Conservation (phyloP, 768 basidiomycete species). For the Boletus reticulatus region DNA sequence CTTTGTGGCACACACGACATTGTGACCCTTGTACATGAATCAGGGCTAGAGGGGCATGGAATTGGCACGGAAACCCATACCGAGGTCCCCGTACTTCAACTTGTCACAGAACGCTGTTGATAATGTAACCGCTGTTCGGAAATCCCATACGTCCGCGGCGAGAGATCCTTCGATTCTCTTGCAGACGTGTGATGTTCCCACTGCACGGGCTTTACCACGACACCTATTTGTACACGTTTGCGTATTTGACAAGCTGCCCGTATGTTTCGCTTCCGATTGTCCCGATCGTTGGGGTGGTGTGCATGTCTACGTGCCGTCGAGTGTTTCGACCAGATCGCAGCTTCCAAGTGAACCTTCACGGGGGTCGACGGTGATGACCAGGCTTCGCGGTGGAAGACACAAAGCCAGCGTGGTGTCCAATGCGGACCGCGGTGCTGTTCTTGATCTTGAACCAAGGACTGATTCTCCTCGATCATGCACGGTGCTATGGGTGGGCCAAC, state of each 20-base stretch:
- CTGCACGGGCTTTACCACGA: neutral
- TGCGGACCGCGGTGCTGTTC: neutral
- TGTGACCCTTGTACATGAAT: neutral
- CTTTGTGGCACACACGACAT: neutral
- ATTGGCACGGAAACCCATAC: neutral
- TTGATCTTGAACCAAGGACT: neutral
- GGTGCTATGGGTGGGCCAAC: too few relatives aligned
- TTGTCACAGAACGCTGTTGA: neutral
- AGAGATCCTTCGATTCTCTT: neutral
- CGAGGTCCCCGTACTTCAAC: neutral
- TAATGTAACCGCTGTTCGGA: neutral
- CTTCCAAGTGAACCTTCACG: neutral
- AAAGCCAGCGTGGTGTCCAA: neutral
- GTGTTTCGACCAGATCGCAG: neutral
- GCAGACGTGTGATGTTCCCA: neutral
- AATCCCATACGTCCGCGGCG: conserved; percentile 7
- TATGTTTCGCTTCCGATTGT: neutral
- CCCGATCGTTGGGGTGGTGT: neutral
- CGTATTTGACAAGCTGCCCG: neutral
- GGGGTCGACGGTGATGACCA: too few relatives aligned
- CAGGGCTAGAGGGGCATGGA: neutral
- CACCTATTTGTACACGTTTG: neutral
- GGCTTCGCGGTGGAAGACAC: too few relatives aligned
- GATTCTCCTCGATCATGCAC: too few relatives aligned
- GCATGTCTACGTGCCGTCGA: neutral